phyloP scores from a whole-genome alignment of 75 land plant species.

The Chamaecyparis obtusa region DNA sequence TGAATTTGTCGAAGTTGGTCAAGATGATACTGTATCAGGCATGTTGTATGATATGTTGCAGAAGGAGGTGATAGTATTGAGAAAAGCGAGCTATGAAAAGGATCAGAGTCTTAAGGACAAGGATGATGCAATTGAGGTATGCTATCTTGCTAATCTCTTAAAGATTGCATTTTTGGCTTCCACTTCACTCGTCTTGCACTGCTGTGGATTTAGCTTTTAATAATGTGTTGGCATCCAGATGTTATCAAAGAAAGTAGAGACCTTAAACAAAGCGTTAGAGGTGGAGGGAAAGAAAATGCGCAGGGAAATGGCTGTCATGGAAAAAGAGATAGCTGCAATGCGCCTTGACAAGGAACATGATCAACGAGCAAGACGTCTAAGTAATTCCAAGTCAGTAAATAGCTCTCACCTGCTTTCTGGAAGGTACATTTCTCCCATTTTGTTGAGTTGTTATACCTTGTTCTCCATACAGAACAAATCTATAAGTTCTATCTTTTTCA shows the following conservation, averaged over 20 bases:
- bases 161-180: background rate
- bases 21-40: conserved; percentile 70
- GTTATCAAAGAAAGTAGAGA: conserved; percentile 88
- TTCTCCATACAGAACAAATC: background rate
- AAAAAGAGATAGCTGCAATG: conserved; percentile 88
- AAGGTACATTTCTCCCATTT: conserved; percentile 40
- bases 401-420: conserved; percentile 50
- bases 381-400: conserved; percentile 41
- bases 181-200: background rate
- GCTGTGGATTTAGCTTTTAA: background rate
- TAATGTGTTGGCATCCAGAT: conserved; percentile 43
- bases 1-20: conserved; percentile 19
- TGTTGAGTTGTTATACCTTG: background rate
- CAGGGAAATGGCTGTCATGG: conserved; percentile 86
- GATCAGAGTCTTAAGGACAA: conserved; percentile 87
- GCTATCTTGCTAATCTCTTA: background rate
- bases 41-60: conserved; percentile 84
- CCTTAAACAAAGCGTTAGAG: conserved; percentile 87
- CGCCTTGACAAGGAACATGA: conserved; percentile 76
- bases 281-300: conserved; percentile 95
- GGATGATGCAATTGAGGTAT: conserved; percentile 93
- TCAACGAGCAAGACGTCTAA: conserved; percentile 43
- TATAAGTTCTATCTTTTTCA: background rate
- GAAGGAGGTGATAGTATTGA: conserved; percentile 76
- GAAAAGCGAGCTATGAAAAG: conserved; percentile 82